Base-by-base conservation (phyloP, 2,329 filamentous ascomycete genomes). In the Erysiphe pulchra region DNA sequence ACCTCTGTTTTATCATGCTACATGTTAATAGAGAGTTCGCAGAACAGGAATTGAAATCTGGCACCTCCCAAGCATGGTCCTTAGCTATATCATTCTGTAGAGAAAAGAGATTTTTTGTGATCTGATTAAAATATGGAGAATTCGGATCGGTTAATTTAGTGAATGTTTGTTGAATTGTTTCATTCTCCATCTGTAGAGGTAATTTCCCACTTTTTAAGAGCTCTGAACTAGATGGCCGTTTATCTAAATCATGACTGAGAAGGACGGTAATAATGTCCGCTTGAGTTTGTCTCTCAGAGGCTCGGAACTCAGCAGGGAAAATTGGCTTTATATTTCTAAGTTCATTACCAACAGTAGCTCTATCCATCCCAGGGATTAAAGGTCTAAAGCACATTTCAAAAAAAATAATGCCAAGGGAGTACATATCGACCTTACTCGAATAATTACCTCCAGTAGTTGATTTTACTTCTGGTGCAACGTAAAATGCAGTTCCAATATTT, bases 391-490 rank as follows among this genome's bases (percentile, higher is more conserved):
- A 92, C 90, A 98, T 98, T 61, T 98, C 90, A 53, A 94, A 95
- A 63, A 98, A 92, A 47, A 98, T 95, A 50, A 98, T 81, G 0
- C 90, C 90, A 38, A 98, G 68, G 0, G 87, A 94, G 58, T 90
- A 98, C 87, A 98, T 95, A 63, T 98, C 90, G 1, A 95, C 86
- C 60, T 94, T 95, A 47, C 83, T 77, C 48, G 82, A 92, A 59
- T 95, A 95, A 49, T 77, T 77, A 3, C 79, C 80, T 31, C 71
- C 71, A 6, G 76, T 76, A 6, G 71, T 71, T 1, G 82, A 84
- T 48, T 80, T 76, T 47, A 98, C 73, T 60, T 98, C 90, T 0
- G 90, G 90, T 0, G 90, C 90, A 47, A 92, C 81, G 55, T 98
- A 98, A 47, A 90, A 80, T 0, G 83, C 78, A 13, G 90, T 98